Evolutionary conservation across 1,139 yeast species (phyloP), one percentile per base, ranked within the genome.

Genomic region (Waltiozyma sp.): DNA sequence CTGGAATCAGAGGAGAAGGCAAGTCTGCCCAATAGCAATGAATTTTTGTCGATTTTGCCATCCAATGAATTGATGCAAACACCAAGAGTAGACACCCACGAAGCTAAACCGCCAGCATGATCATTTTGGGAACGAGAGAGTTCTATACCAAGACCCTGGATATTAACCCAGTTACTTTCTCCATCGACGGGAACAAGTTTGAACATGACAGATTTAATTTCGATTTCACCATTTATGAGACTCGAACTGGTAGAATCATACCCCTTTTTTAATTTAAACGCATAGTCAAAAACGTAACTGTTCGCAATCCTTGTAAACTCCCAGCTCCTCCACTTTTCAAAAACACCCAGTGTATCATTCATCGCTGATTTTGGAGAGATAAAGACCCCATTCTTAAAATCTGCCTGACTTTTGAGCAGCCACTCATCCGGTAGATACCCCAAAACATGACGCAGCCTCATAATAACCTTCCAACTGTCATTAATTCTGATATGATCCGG

Each of bases 251-350:
- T 13, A 26, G 28, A 26, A 10, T 7, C 28, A 26, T 14, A 16
- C 18, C 16, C 18, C 18, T n/a, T 31, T 4, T 31, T 14, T 4
- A 10, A 4, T n/a, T 31, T 31, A 18, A 76, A 77, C 1, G 73
- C 67, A 38, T 61, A 59, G 19, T 64, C 64, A 51, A 80, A 75
- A 45, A 80, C 69, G 41, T 67, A 72, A 42, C 80, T 72, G 40
- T 78, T 66, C 38, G 76, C 76, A 24, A 78, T 70, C 53, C 75
- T 74, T 8, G 72, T 63, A 46, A 75, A 77, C 52, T 89, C 97
- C 97, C 97, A 91, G 45, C 79, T 76, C 66, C 96, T 75, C 96
- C 97, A 89, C n/a, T 72, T 68, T 0, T 80, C 68, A 55, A 87
- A 86, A 0, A 80, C 68, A 3, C 69, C 65, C 38, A 74, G 61